Evolutionary conservation across 2,329 filamentous ascomycete species (phyloP), one percentile per base, ranked within the genome.

Genomic region (Penicillium freii): DNA sequence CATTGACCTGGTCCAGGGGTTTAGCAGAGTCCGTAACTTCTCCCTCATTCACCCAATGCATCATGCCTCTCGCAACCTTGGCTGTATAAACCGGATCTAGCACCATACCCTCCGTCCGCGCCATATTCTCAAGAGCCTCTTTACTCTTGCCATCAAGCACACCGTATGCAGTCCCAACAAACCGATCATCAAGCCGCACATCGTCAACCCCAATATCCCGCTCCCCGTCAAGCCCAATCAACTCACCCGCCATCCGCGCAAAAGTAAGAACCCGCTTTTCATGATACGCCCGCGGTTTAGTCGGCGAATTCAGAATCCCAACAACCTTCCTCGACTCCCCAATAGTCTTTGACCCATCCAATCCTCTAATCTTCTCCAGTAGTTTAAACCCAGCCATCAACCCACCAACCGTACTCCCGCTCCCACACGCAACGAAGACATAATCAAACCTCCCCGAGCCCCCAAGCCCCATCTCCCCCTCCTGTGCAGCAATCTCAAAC

Each of bases 51-150:
- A 64, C 59, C 66, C 64, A 71, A 29, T 68, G 59, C 54, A 67
- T 60, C 62, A 71, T 64, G 25, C 69, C 69, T 36, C 64, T 51
- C n/a, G 66, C 62, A 21, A 69, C 71, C 54, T 75, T 75, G 9
- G 62, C 67, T 31, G 72, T 75, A 59, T 75, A 75, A 10, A 75
- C 72, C 4, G 72, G 72, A 44, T 75, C 72, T 21, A 73, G 47
- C 15, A 74, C 43, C 17, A 75, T 42, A 7, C 62, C 65, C 29
- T 74, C 73, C 25, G 48, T 56, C 46, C 59, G 56, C 5, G 72
- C 72, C 62, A 72, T 65, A 9, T 49, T 49, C 7, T 62, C 46
- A 36, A 74, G 38, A 4, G 62, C 43, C 44, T 60, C 46, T 40
- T 63, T 69, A 10, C 68, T 64, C 23, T 65, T 51, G 3, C 36